Evolutionary conservation across 176 grass and related monocot species (phyloP), one percentile per base, ranked within the genome.

Genomic region (Oryza brachyantha): DNA sequence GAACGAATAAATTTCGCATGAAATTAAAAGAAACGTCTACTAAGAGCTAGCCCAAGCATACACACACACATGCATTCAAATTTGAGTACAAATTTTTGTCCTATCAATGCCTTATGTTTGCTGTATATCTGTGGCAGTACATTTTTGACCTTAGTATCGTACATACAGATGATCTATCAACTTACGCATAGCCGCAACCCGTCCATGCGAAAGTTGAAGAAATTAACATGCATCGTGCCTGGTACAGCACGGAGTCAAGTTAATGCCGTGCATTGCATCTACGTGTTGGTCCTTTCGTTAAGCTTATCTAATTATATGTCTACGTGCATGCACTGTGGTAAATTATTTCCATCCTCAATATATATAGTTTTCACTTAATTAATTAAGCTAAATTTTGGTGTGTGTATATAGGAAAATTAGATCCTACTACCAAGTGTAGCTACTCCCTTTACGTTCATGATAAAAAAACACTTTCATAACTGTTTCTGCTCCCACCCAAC

Each of bases 221-320:
- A n/a, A n/a, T n/a, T n/a, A 84, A 84, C 46, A 76, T 50, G 73
- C 22, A n/a, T 55, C 50, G 21, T 45, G 38, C 64, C 14, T 27
- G 46, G 50, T n/a, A 45, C 48, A 37, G 10, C n/a, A 48, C 14
- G 7, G 10, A 29, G 28, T 10, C n/a, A 72, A 62, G 10, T 62
- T 45, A 25, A 68, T 68, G 1, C 8, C 7, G 8, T 68, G 9
- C 72, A 68, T 19, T 66, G 36, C 36, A 80, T 32, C 29, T 21
- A 16, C 26, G n/a, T 21, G 52, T 13, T 57, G 1, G 48, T 38
- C 22, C 4, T 46, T 4, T 63, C 54, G 8, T 10, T 24, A 39
- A 65, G 60, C 60, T 60, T 76, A 76, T 83, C 46, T 52, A 17
- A 29, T 45, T 76, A 76, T n/a, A n/a, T n/a, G n/a, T 83, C 50